phyloP scores from a whole-genome alignment of 164 flowering plant species.

The Vitis labrusca region DNA sequence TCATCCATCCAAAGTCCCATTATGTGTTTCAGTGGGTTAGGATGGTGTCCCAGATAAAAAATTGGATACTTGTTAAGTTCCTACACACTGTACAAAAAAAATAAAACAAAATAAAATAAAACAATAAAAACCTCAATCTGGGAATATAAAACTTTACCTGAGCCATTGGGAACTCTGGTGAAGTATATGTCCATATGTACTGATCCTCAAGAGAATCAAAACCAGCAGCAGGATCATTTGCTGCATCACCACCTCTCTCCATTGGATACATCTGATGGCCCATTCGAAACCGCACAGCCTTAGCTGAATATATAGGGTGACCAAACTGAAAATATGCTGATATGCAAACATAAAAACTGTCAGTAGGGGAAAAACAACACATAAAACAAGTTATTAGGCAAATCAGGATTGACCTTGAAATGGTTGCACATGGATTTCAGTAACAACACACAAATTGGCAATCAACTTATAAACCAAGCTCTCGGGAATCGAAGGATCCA shows the following conservation, averaged over 20 bases:
- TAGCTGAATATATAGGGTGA: constrained; percentile 49
- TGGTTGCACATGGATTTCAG: constrained; percentile 59
- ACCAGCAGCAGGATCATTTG: constrained; percentile 14
- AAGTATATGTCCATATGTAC: constrained; percentile 41
- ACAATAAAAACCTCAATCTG: neutral
- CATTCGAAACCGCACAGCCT: constrained; percentile 47
- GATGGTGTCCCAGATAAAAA: neutral
- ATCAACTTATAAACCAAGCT: constrained; percentile 44
- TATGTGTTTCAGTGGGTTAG: neutral
- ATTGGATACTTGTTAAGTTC: no score
- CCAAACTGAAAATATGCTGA: constrained; percentile 55
- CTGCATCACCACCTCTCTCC: constrained; percentile 7
- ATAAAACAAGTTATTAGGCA: no score
- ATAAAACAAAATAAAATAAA: neutral
- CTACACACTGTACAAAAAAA: neutral
- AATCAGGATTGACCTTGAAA: constrained; percentile 47
- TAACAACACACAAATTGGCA: constrained; percentile 46
- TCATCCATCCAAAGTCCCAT: neutral
- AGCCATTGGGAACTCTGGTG: constrained; percentile 48
- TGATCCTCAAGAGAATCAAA: constrained; percentile 15
- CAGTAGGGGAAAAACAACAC: neutral
- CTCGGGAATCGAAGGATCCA: constrained; percentile 52
- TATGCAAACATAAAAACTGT: neutral
- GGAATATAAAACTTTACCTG: constrained; percentile 29
- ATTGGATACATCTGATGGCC: constrained; percentile 31